Percentiles rank a stretch among this genome's conserved stretches.
Evolutionary conservation across 2,329 filamentous ascomycete species (phyloP).

Genomic region (Aciculosporium take): DNA sequence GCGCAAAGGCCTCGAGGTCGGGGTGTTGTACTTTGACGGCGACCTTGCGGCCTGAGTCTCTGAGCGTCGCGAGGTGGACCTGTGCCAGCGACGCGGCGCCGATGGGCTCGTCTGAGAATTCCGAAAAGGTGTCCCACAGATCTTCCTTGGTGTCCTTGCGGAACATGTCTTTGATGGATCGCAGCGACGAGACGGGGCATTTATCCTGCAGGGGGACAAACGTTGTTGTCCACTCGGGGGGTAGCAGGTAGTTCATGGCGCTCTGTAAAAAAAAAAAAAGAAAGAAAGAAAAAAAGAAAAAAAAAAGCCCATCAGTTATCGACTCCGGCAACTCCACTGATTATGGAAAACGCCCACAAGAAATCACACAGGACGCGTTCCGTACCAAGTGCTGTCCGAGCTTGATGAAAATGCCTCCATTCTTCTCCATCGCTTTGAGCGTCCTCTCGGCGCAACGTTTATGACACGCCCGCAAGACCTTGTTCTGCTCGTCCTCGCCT

Average conservation of each 20-base stretch:
- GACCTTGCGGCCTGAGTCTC: constrained; percentile 69
- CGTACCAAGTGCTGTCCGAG: constrained; percentile 77
- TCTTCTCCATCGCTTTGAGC: constrained; percentile 76
- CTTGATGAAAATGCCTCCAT: constrained; percentile 97
- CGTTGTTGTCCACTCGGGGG: constrained; percentile 82
- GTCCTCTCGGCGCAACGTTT: constrained; percentile 85
- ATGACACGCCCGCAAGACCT: constrained; percentile 69
- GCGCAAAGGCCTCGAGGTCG: constrained; percentile 74
- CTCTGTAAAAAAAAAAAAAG: constrained; percentile 34
- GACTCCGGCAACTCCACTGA: no score
- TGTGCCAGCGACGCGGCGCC: constrained; percentile 90
- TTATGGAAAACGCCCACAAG: no score
- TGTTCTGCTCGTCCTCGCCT: constrained; percentile 49
- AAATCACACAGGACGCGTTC: background rate
- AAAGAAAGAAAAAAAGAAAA: background rate
- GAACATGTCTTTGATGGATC: constrained; percentile 81
- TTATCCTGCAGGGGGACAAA: constrained; percentile 94
- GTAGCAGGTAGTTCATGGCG: constrained; percentile 88
- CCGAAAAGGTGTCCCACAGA: constrained; percentile 71
- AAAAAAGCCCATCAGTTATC: background rate
- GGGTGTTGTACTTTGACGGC: constrained; percentile 97
- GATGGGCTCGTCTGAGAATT: constrained; percentile 68
- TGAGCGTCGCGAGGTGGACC: constrained; percentile 77
- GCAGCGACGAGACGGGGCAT: constrained; percentile 81
- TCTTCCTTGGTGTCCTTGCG: constrained; percentile 64